These are phyloP conservation scores for Ophiocytium majus DNA, from an alignment of 352 stramenopile species.

Conservation along the genomic window DNA sequence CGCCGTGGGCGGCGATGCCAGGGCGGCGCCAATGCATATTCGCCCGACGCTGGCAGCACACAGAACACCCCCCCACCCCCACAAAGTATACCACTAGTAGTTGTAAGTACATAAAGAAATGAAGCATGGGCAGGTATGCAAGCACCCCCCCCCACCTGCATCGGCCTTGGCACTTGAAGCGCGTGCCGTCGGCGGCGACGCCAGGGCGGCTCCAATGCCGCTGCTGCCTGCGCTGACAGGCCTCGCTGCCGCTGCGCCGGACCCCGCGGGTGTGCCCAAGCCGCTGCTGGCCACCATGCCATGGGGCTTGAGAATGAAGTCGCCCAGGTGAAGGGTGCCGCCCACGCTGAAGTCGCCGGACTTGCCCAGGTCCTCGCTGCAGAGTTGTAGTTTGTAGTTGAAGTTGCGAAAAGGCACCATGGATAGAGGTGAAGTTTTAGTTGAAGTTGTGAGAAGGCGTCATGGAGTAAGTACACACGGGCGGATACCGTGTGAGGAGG, in stretches of 20 bases:
- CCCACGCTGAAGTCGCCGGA: slow-evolving; percentile 54
- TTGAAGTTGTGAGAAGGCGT: too few relatives aligned
- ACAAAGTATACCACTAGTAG: background rate
- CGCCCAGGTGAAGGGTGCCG: slow-evolving; percentile 45
- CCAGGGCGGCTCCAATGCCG: background rate
- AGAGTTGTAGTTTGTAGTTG: too few relatives aligned
- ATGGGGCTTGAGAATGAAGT: slow-evolving; percentile 45
- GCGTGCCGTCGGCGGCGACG: background rate
- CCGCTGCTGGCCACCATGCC: slow-evolving; percentile 41
- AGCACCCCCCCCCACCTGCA: background rate
- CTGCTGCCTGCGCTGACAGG: background rate
- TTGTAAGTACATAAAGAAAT: background rate
- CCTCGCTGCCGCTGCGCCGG: background rate
- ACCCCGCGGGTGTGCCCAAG: background rate
- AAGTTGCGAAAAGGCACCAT: too few relatives aligned
- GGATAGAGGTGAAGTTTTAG: too few relatives aligned
- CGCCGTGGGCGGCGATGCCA: background rate
- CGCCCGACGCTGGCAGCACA: too few relatives aligned
- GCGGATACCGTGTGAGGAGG: too few relatives aligned
- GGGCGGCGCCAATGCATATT: too few relatives aligned
- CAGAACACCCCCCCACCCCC: background rate
- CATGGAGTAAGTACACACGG: too few relatives aligned
- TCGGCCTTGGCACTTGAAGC: background rate
- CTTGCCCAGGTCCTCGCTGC: slow-evolving; percentile 15
- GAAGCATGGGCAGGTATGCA: background rate